phyloP scores from a whole-genome alignment of 2,329 filamentous ascomycete genomes.

The Leptographium wingfieldii region DNA sequence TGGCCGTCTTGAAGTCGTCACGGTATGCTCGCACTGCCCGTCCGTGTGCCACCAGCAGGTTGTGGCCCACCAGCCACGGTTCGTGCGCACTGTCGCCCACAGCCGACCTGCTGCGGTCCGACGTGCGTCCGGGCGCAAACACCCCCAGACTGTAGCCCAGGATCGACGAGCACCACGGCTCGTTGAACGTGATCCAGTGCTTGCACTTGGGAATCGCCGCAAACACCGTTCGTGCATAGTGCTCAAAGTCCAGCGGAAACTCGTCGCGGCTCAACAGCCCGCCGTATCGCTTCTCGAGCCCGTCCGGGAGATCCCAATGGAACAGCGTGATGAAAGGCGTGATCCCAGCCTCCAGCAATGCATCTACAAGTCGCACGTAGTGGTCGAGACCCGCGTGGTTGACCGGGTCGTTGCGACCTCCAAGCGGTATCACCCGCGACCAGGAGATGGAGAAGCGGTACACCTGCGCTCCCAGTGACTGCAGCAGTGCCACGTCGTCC shows the following conservation, averaged over 20 bases:
- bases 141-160: slow-evolving; percentile 66
- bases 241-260: slow-evolving; percentile 68
- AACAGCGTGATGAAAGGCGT: slow-evolving; percentile 71
- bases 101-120: slow-evolving; percentile 56
- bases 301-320: slow-evolving; percentile 80
- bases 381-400: slow-evolving; percentile 67
- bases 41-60: slow-evolving; percentile 66
- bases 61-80: slow-evolving; percentile 75
- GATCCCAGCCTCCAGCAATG: slow-evolving; percentile 64
- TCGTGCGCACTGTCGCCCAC: slow-evolving; percentile 65
- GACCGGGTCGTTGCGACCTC: slow-evolving; percentile 68
- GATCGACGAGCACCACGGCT: slow-evolving; percentile 76
- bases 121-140: slow-evolving; percentile 73
- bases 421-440: slow-evolving; percentile 76
- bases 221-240: slow-evolving; percentile 68
- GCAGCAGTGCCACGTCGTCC: slow-evolving; percentile 67
- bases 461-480: slow-evolving; percentile 56
- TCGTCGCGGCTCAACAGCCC: slow-evolving; percentile 70
- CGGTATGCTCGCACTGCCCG: slow-evolving; percentile 71
- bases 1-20: slow-evolving; percentile 60
- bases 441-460: slow-evolving; percentile 82
- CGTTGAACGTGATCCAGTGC: slow-evolving; percentile 85
- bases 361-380: slow-evolving; percentile 69
- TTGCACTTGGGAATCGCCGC: slow-evolving; percentile 64
- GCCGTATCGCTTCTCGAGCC: slow-evolving; percentile 66